Base-by-base conservation (phyloP, 2,329 filamentous ascomycete species). In the Sporothrix euskadiensis region DNA sequence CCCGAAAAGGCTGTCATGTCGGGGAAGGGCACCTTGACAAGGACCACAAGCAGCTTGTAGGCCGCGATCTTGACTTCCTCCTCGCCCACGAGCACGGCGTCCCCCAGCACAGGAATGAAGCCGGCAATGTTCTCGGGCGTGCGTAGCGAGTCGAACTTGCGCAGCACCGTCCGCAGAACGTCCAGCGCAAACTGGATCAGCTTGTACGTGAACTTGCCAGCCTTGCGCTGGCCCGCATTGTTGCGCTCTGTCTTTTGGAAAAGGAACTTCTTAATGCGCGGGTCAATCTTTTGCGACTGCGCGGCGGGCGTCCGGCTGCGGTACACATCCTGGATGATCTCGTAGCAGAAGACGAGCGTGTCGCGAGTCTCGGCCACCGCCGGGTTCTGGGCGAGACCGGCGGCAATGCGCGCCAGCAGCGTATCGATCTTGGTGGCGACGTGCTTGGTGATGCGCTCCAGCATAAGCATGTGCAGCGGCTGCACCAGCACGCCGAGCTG, bases 1-100 rank as follows among this genome's bases (percentile, higher is more conserved):
- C 86, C 85, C 16, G 82, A 82, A 8, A 89, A 90, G 74, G 91
- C 87, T 12, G 54, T 30, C 73, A 59, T 66, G 59, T 92, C 86
- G 73, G 90, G 85, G 77, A 98, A 87, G 0, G 93, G 93, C 4
- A 98, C 91, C 79, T 93, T 95, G 81, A 94, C 91, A 74, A 98
- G 90, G 1, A 93, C 91, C 0, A 90, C 91, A 35, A 99, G 85
- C n/a, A 98, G 85, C 75, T 94, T 90, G 79, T 98, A 91, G 12
- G 94, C 90, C 1, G 95, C 91, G 47, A 97, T 89, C 83, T 97
- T 96, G 74, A 99, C 92, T 80, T 99, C 96, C 79, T 98, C 95
- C 79, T 98, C 93, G 1, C 90, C 90, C 76, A 90, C 90, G 8
- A 97, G 86, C 59, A 98, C 85, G 0, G 93, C 90, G 81, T 99